Evolutionary conservation across 768 basidiomycete genomes (phyloP), one percentile per base, ranked within the genome.

Genomic region (Lactarius tabidus): DNA sequence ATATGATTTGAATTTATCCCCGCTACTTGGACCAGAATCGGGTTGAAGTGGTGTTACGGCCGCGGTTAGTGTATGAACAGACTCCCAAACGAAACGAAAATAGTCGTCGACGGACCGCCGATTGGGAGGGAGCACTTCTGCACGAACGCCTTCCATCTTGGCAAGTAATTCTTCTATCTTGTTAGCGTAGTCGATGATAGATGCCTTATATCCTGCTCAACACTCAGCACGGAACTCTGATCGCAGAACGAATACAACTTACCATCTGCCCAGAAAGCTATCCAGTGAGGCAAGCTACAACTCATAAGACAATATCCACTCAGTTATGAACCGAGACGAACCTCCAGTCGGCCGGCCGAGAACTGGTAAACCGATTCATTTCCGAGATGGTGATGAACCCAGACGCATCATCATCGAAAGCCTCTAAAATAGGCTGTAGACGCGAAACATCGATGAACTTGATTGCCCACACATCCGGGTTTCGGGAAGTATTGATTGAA

Each of bases 341-440:
- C 67, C 59, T 77, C 75, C 76, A 77, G 6, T 66, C 67, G 1
- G 33, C 15, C 2, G 74, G 77, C 7, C 70, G 62, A 28, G 68
- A 60, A 3, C 60, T 51, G 4, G 74, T 75, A 55, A 78, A 76
- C 0, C 53, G 57, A 58, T 78, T 78, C 20, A 76, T 72, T 58
- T 78, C 76, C 3, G 63, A 38, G n/a, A 77, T 70, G 1, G 73
- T 73, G 60, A 74, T 71, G 57, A 72, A 77, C 3, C 77, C 76
- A 0, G 74, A 76, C 2, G 72, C 71, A 56, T 78, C 75, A 31
- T 75, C 72, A 59, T 78, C 77, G 55, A 77, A 70, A 15, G 74
- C 75, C 56, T 77, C 77, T 55, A 70, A 54, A 23, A 75, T 73
- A 1, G 68, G 63, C 57, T 71, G 71, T 8, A 74, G 38, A 26